Conservation (phyloP, 306 rosid genomes). For the Pueraria montana region DNA sequence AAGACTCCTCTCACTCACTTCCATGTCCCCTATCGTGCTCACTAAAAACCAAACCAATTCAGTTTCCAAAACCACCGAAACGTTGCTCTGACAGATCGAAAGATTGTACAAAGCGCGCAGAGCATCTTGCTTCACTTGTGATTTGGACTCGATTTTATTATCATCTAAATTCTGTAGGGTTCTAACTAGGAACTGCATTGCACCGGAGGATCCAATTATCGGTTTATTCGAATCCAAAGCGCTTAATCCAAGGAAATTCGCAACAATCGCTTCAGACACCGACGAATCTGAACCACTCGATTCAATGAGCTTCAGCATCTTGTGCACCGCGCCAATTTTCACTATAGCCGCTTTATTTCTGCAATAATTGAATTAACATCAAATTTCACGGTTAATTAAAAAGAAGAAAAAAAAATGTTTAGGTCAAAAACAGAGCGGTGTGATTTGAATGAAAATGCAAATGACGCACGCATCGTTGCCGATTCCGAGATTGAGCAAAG, state of each 20-base stretch:
- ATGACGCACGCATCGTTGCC: constrained; percentile 85
- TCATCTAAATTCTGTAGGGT: constrained; percentile 58
- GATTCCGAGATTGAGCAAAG: constrained; percentile 95
- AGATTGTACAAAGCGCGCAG: constrained; percentile 93
- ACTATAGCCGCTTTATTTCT: constrained; percentile 95
- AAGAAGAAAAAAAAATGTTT: background rate
- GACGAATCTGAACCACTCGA: constrained; percentile 60
- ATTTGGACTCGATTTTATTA: constrained; percentile 32
- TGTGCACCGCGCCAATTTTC: constrained; percentile 89
- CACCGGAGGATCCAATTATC: constrained; percentile 93
- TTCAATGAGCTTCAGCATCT: constrained; percentile 86
- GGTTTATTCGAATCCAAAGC: constrained; percentile 93
- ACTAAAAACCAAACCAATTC: constrained; percentile 69
- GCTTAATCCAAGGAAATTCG: constrained; percentile 92
- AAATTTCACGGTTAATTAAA: constrained; percentile 6
- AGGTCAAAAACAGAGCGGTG: background rate
- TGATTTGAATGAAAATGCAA: constrained; percentile 48
- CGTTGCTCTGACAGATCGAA: constrained; percentile 70
- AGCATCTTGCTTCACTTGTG: constrained; percentile 88
- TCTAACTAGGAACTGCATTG: constrained; percentile 81
- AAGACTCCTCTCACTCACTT: constrained; percentile 80
- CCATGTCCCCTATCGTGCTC: constrained; percentile 81
- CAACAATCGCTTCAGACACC: constrained; percentile 84
- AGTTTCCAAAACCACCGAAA: constrained; percentile 75
- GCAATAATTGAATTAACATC: background rate